phyloP scores from a whole-genome alignment of 179 eudicot species.

The Beta lomatogona region DNA sequence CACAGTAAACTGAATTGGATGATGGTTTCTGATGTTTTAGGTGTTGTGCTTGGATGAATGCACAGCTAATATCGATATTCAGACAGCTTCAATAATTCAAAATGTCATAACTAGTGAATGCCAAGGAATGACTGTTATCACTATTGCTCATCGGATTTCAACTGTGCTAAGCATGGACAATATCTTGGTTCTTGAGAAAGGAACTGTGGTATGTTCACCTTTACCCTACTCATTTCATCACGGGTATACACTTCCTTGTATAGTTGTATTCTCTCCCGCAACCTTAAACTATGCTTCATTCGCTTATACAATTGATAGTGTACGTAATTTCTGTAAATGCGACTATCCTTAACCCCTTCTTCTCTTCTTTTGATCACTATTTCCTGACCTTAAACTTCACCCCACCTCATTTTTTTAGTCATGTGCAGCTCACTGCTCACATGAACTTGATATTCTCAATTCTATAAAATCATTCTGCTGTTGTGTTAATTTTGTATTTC shows the following conservation, averaged over 20 bases:
- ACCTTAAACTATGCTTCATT: background rate
- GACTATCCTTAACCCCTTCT: background rate
- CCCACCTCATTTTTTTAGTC: background rate
- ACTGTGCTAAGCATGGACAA: constrained; percentile 84
- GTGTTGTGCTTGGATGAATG: constrained; percentile 95
- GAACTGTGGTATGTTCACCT: constrained; percentile 66
- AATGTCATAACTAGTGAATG: constrained; percentile 74
- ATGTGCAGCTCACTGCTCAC: too few relatives aligned
- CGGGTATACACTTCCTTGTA: background rate
- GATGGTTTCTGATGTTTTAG: constrained; percentile 39
- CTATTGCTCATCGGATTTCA: constrained; percentile 96
- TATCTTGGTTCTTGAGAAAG: constrained; percentile 83
- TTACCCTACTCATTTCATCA: background rate
- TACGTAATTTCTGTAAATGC: background rate
- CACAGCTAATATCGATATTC: constrained; percentile 92
- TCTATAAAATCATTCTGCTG: background rate
- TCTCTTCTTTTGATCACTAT: background rate
- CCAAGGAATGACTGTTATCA: constrained; percentile 77
- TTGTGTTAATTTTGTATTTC: background rate
- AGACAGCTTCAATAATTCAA: constrained; percentile 77
- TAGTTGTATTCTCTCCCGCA: background rate
- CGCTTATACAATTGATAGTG: background rate
- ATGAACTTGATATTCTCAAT: background rate
- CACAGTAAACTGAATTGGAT: background rate
- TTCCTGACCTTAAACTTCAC: background rate